phyloP scores from a whole-genome alignment of 768 basidiomycete species.

The Russula ochroleuca region DNA sequence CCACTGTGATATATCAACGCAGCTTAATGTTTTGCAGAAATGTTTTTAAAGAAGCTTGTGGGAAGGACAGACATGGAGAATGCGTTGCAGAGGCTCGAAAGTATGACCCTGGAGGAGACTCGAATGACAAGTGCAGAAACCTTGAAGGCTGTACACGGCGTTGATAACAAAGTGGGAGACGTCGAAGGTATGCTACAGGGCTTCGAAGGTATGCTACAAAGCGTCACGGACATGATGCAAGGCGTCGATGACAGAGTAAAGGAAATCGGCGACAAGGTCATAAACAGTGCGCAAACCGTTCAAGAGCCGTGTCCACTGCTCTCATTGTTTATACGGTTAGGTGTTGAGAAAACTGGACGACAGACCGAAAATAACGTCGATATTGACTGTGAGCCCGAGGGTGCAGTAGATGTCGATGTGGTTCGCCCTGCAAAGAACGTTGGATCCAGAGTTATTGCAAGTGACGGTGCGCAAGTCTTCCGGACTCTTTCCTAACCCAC shows the following conservation, averaged over 20 bases:
- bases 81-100: background rate
- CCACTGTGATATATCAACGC: accelerated
- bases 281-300: background rate
- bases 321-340: background rate
- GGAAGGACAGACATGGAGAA: background rate
- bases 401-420: background rate
- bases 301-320: background rate
- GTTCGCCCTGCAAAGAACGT: background rate
- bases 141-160: background rate
- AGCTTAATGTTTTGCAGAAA: background rate
- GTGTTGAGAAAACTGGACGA: background rate
- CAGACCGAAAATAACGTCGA: too few relatives aligned
- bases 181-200: background rate
- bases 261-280: background rate
- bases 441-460: background rate
- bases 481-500: too few relatives aligned
- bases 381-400: too few relatives aligned
- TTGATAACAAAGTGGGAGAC: background rate
- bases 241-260: background rate
- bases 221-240: background rate
- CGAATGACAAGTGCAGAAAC: background rate
- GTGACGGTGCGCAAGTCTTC: too few relatives aligned
- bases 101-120: background rate
- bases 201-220: background rate
- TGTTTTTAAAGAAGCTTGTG: background rate